Percentiles rank a stretch among this genome's conserved stretches.
phyloP scores from a whole-genome alignment of 2,329 filamentous ascomycete genomes.

The Alternaria hordeiaustralica region DNA sequence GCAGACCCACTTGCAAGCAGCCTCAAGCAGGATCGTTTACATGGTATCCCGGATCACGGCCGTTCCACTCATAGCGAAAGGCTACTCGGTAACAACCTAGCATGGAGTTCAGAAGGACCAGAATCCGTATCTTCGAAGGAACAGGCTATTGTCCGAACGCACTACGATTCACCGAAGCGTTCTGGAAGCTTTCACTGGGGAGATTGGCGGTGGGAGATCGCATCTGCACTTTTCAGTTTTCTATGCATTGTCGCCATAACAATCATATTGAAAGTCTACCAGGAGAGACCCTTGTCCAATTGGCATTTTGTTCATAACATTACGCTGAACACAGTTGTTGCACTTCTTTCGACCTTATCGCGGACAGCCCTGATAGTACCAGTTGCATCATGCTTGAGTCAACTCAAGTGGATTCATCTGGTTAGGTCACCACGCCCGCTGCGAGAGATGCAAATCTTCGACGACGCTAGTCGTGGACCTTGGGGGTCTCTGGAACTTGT shows the following conservation, averaged over 20 bases:
- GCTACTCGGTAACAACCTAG: not conserved
- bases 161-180: not conserved
- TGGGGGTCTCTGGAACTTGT: conserved; percentile 10
- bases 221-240: conserved; percentile 4
- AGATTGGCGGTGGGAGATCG: conserved; percentile 19
- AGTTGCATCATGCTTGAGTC: conserved; percentile 36
- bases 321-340: conserved; percentile 11
- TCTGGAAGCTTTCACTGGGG: not conserved
- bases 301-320: conserved; percentile 4
- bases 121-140: not conserved
- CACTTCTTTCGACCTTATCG: conserved; percentile 15
- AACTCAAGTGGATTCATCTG: conserved; percentile 40
- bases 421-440: conserved; percentile 18
- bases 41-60: not conserved
- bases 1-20: not conserved
- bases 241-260: conserved; percentile 4
- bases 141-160: not conserved
- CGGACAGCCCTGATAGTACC: conserved; percentile 37
- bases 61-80: not conserved
- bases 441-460: conserved; percentile 30
- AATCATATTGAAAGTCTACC: not conserved
- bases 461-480: conserved; percentile 38
- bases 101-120: not conserved
- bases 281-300: conserved; percentile 3
- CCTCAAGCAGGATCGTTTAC: not conserved